Evolutionary conservation across 768 basidiomycete species (phyloP).

Genomic region (Macrolepiota albuminosa): DNA sequence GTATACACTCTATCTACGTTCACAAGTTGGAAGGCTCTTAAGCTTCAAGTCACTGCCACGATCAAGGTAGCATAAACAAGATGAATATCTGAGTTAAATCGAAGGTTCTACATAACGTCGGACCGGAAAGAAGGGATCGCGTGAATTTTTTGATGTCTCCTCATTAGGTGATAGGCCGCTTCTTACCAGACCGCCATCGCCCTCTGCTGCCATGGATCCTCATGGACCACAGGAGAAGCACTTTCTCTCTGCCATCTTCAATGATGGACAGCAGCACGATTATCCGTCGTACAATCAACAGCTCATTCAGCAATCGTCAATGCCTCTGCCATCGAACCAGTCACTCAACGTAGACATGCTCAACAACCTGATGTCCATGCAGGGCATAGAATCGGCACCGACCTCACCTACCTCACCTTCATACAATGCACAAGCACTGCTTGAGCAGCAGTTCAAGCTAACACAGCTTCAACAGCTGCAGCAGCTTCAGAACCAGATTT

Average conservation of each 20-base stretch:
- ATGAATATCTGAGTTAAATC: neutral
- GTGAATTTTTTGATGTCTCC: slow-evolving; percentile 5
- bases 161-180: neutral
- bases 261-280: slow-evolving; percentile 13
- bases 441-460: slow-evolving; percentile 77
- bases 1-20: neutral
- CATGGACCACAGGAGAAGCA: slow-evolving; percentile 19
- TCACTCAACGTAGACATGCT: slow-evolving; percentile 48
- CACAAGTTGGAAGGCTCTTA: neutral
- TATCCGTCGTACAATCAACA: slow-evolving; percentile 7
- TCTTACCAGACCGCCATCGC: slow-evolving; percentile 3
- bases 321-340: slow-evolving; percentile 15
- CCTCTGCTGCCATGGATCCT: slow-evolving; percentile 11
- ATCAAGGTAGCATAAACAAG: neutral
- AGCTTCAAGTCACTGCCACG: neutral
- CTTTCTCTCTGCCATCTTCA: slow-evolving; percentile 19
- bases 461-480: slow-evolving; percentile 65
- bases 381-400: slow-evolving; percentile 32
- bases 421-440: slow-evolving; percentile 43
- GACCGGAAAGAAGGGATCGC: slow-evolving; percentile 1
- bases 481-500: slow-evolving; percentile 80
- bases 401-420: slow-evolving; percentile 19
- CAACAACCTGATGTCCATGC: slow-evolving; percentile 48
- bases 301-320: slow-evolving; percentile 11
- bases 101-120: neutral